These are phyloP conservation scores for Rhizopogon vinicolor DNA, from an alignment of 768 basidiomycete genomes.

Conservation along the genomic window DNA sequence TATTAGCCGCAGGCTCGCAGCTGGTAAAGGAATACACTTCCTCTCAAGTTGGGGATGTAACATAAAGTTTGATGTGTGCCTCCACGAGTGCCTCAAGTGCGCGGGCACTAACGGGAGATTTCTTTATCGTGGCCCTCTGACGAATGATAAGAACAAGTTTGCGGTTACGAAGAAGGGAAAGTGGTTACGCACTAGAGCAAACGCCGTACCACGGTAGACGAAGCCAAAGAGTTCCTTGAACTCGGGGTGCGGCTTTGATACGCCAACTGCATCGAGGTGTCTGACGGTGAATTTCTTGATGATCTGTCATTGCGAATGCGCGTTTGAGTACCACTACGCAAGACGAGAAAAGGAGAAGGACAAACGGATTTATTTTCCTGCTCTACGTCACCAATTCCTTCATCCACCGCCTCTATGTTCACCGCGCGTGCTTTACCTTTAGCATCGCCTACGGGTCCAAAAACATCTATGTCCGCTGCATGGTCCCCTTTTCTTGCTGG, in stretches of 20 bases:
- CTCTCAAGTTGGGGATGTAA: background rate
- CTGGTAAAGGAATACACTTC: background rate
- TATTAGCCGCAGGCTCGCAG: too few species aligned
- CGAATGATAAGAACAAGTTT: background rate
- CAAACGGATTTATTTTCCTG: conserved; percentile 59
- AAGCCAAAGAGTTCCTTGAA: conserved; percentile 37
- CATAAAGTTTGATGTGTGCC: background rate
- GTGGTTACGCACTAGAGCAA: conserved; percentile 33
- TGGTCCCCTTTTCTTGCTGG: conserved; percentile 23
- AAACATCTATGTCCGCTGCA: conserved; percentile 23
- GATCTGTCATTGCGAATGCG: conserved; percentile 17
- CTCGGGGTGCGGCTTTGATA: conserved; percentile 32
- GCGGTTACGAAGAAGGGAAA: background rate
- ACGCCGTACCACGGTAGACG: conserved; percentile 35
- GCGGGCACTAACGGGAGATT: background rate
- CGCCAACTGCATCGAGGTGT: conserved; percentile 25
- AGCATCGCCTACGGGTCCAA: conserved; percentile 29
- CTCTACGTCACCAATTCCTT: conserved; percentile 36
- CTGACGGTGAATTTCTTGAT: conserved; percentile 36
- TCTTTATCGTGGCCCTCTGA: background rate
- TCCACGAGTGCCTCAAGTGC: background rate
- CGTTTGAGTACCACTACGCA: background rate
- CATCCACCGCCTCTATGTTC: conserved; percentile 21
- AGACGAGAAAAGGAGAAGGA: background rate
- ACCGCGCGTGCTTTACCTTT: conserved; percentile 31